These are phyloP conservation scores for Cladosporium sp. DNA, from an alignment of 2,329 filamentous ascomycete genomes.

Conservation along the genomic window DNA sequence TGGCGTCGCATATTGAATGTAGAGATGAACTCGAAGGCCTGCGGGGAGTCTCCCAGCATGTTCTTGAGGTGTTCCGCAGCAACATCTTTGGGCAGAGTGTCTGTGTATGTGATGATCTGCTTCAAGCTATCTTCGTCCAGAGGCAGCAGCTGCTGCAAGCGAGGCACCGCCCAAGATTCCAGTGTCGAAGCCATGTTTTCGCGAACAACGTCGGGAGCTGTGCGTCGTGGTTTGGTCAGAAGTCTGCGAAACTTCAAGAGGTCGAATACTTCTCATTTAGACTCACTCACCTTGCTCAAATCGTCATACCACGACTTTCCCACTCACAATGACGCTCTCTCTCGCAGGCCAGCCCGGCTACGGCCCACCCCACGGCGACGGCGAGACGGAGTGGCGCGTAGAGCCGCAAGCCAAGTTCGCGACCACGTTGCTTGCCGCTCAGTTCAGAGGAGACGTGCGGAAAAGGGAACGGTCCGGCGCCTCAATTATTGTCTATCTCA, in stretches of 20 bases:
- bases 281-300: not conserved
- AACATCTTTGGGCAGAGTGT: slow-evolving; percentile 71
- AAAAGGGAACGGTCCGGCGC: slow-evolving; percentile 9
- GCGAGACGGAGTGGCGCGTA: slow-evolving; percentile 2
- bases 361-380: not conserved
- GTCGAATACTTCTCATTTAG: not conserved
- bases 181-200: slow-evolving; percentile 29
- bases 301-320: slow-evolving; percentile 11
- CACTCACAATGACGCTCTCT: not conserved
- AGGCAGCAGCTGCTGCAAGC: slow-evolving; percentile 77
- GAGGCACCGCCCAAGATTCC: slow-evolving; percentile 60
- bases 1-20: slow-evolving; percentile 69
- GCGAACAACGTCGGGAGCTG: not conserved
- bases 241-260: not conserved
- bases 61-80: slow-evolving; percentile 84
- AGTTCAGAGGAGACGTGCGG: not conserved
- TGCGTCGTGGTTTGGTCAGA: not conserved
- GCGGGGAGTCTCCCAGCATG: slow-evolving; percentile 81
- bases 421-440: slow-evolving; percentile 1
- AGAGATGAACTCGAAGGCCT: slow-evolving; percentile 69
- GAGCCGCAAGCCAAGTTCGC: slow-evolving; percentile 1
- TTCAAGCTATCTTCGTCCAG: slow-evolving; percentile 81
- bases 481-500: slow-evolving; percentile 11
- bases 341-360: not conserved
- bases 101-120: slow-evolving; percentile 80